These are phyloP conservation scores for Batrachochytrium dendrobatidis DNA, from an alignment of 371 early-diverging fungal species.

Conservation along the genomic window DNA sequence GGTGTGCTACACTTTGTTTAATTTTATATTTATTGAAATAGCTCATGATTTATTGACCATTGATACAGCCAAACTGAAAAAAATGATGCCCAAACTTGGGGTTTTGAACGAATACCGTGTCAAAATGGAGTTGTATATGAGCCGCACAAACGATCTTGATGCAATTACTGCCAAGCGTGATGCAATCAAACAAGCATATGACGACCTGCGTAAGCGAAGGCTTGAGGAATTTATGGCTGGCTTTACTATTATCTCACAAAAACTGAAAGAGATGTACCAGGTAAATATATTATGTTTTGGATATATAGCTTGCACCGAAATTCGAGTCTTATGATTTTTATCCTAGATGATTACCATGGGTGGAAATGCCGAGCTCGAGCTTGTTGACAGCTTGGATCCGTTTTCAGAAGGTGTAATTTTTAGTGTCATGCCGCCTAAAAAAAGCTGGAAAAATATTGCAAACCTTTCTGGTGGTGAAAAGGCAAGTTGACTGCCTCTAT, in stretches of 20 bases:
- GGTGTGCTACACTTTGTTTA: constrained; percentile 13
- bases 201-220: constrained; percentile 72
- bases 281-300: constrained; percentile 26
- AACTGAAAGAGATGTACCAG: constrained; percentile 99
- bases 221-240: constrained; percentile 95
- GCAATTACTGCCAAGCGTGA: constrained; percentile 66
- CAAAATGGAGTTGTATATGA: constrained; percentile 65
- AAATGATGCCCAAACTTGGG: constrained; percentile 77
- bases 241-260: constrained; percentile 86
- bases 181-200: constrained; percentile 61
- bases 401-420: constrained; percentile 99
- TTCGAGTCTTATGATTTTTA: background rate
- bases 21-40: too few relatives aligned
- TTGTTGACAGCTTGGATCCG: constrained; percentile 99
- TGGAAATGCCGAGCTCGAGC: constrained; percentile 99
- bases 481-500: constrained; percentile 37
- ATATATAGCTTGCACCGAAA: background rate
- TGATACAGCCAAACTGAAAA: constrained; percentile 34
- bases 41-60: too few relatives aligned
- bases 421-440: constrained; percentile 99
- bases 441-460: constrained; percentile 99
- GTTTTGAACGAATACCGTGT: constrained; percentile 82
- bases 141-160: constrained; percentile 68
- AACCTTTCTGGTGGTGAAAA: constrained; percentile 99
- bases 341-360: constrained; percentile 94